phyloP scores from a whole-genome alignment of 768 basidiomycete genomes.

The Suillus tomentosus region DNA sequence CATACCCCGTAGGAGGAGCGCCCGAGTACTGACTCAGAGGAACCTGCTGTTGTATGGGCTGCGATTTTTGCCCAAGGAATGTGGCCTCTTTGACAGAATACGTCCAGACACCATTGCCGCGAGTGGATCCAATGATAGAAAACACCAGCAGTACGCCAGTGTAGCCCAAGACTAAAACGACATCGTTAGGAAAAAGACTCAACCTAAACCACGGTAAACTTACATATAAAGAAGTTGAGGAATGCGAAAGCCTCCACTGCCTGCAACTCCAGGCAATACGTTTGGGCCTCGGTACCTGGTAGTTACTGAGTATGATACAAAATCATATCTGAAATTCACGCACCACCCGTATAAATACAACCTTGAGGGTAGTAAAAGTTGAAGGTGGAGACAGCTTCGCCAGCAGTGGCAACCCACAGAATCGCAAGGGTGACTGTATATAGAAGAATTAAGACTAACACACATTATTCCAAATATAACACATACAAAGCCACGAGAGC shows the following conservation, averaged over 20 bases:
- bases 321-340: background rate
- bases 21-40: conserved; percentile 22
- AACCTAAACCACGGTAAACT: conserved; percentile 11
- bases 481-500: conserved; percentile 39
- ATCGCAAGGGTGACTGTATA: conserved; percentile 35
- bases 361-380: conserved; percentile 15
- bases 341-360: conserved; percentile 14
- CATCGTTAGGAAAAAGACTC: background rate
- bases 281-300: conserved; percentile 15
- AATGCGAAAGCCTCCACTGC: conserved; percentile 39
- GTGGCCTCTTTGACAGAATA: conserved; percentile 33
- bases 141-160: conserved; percentile 25
- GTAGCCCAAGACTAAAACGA: conserved; percentile 36
- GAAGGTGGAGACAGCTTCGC: conserved; percentile 22
- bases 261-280: conserved; percentile 32
- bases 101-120: conserved; percentile 36
- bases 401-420: conserved; percentile 42
- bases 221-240: conserved; percentile 38
- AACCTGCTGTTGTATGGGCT: conserved; percentile 14
- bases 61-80: conserved; percentile 20
- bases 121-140: conserved; percentile 27
- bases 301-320: conserved; percentile 6
- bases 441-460: background rate
- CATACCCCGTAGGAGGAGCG: conserved; percentile 13
- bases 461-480: conserved; percentile 2